These are phyloP conservation scores for Annona cherimola DNA, from an alignment of 164 flowering plant species.

Conservation along the genomic window DNA sequence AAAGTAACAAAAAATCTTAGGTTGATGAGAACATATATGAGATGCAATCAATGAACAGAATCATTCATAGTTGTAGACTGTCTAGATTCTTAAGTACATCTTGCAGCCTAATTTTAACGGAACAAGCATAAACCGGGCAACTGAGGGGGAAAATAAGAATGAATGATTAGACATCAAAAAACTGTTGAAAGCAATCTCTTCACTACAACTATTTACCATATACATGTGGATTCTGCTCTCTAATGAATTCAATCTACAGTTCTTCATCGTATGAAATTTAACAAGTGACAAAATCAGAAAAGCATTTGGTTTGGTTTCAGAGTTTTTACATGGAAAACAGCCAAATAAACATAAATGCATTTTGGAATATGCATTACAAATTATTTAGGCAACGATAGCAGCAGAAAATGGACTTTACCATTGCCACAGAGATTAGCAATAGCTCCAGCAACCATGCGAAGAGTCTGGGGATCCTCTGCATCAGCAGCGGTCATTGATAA, in stretches of 20 bases:
- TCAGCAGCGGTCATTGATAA: slow-evolving; percentile 66
- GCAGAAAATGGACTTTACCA: slow-evolving; percentile 40
- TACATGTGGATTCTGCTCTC: no score
- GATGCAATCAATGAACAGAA: neutral
- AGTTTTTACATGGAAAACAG: neutral
- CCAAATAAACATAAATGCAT: neutral
- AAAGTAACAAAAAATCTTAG: slow-evolving; percentile 1
- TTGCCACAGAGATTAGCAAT: slow-evolving; percentile 96
- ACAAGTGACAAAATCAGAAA: no score
- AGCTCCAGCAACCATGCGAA: slow-evolving; percentile 99
- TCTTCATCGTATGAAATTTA: no score
- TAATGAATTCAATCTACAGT: no score
- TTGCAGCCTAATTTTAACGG: no score
- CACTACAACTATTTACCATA: no score
- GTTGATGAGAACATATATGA: neutral
- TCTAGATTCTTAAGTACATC: no score
- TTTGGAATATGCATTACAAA: neutral
- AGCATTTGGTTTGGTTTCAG: no score
- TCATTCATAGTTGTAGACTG: neutral
- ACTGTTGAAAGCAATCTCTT: no score
- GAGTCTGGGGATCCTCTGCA: slow-evolving; percentile 94
- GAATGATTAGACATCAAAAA: no score
- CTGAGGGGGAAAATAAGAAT: no score
- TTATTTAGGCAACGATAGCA: neutral
- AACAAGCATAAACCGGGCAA: no score